These are phyloP conservation scores for Capsicum chinense DNA, from an alignment of 257 asterid species.

Conservation along the genomic window DNA sequence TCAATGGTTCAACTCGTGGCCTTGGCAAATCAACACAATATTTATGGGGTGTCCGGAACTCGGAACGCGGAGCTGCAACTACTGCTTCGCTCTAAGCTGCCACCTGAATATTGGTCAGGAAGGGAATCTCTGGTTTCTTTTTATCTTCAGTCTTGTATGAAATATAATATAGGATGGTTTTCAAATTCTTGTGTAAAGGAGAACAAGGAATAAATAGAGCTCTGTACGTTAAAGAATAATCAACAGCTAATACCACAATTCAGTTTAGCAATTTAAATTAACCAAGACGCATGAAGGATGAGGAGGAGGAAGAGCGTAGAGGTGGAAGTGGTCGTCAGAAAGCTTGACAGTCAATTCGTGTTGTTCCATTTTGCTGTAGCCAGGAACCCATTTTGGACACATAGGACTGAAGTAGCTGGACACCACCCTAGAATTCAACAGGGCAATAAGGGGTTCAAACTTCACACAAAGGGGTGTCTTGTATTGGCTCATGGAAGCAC, in stretches of 20 bases:
- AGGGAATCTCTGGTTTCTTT: neutral
- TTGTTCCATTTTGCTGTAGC: slow-evolving; percentile 12
- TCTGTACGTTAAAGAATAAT: neutral
- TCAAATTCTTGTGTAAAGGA: neutral
- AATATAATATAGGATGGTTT: neutral
- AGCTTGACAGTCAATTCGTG: neutral
- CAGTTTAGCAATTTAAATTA: too few species aligned
- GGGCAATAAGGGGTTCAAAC: neutral
- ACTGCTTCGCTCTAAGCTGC: slow-evolving; percentile 27
- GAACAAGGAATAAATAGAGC: neutral
- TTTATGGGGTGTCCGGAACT: slow-evolving; percentile 37
- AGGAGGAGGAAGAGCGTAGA: too few species aligned
- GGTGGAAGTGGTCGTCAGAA: too few species aligned
- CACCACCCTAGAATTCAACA: neutral
- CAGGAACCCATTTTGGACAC: slow-evolving; percentile 16
- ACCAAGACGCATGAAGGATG: too few species aligned
- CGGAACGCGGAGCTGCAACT: slow-evolving; percentile 41
- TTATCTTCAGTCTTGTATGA: neutral
- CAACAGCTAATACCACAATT: too few species aligned
- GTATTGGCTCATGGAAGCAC: slow-evolving; percentile 9
- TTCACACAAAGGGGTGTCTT: neutral
- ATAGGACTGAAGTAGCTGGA: slow-evolving; percentile 3
- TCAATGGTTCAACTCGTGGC: slow-evolving; percentile 37
- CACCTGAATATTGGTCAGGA: neutral
- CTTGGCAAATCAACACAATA: slow-evolving; percentile 45